These are phyloP conservation scores for Dothistroma septosporum DNA, from an alignment of 2,329 filamentous ascomycete genomes.

Conservation along the genomic window DNA sequence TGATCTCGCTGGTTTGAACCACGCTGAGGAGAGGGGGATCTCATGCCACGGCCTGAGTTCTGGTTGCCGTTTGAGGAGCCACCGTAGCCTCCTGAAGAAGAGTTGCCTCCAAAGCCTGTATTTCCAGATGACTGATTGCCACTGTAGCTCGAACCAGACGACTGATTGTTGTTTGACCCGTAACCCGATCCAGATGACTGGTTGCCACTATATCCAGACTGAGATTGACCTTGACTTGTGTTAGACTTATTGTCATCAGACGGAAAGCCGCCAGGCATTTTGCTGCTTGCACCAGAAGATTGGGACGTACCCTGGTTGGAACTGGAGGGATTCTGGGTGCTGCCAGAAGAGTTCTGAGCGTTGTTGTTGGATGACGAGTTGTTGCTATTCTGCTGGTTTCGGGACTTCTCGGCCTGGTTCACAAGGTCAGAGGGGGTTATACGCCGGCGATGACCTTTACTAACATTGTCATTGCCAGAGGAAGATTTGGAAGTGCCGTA, in stretches of 20 bases:
- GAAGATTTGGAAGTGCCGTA: not conserved
- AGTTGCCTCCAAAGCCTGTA: not conserved
- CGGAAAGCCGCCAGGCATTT: not conserved
- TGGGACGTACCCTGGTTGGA: not conserved
- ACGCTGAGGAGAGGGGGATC: not conserved
- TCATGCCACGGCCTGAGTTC: constrained; percentile 1
- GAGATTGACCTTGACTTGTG: not conserved
- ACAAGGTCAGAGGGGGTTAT: constrained; percentile 6
- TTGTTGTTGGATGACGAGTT: not conserved
- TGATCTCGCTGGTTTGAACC: not conserved
- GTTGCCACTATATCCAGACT: not conserved
- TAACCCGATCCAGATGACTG: not conserved
- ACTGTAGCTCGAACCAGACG: not conserved
- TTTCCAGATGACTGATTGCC: not conserved
- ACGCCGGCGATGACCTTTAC: constrained; percentile 4
- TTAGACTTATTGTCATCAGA: not conserved
- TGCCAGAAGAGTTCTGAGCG: not conserved
- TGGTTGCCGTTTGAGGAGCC: not conserved
- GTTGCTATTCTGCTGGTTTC: not conserved
- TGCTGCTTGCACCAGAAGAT: not conserved
- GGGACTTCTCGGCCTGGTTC: constrained; percentile 11
- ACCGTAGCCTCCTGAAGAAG: not conserved
- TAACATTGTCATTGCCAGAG: not conserved
- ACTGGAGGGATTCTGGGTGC: not conserved
- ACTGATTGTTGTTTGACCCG: not conserved